Base-by-base conservation (phyloP, 129 eudicot species). In the Smallanthus sonchifolius region DNA sequence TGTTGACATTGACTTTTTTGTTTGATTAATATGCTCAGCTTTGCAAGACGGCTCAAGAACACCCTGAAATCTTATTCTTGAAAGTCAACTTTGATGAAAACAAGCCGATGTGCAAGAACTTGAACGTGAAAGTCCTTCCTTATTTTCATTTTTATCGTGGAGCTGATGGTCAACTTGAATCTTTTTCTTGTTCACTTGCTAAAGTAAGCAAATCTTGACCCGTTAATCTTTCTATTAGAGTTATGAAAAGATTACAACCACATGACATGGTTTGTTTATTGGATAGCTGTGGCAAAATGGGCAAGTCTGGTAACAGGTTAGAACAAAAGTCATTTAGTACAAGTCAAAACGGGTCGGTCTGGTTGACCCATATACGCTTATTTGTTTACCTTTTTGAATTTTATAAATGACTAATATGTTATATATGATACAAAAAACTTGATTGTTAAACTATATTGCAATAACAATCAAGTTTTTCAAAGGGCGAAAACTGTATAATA, bases 81-180 rank as follows among this genome's bases (percentile, higher is more conserved):
- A 94, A 94, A 84, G 99, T 94, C 64, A 91, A 94, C 85, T 93
- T 90, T 42, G 95, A 93, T 65, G 98, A 87, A 63, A 93, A 91
- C 73, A 94, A 91, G 74, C 91, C 97, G 4, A 94, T 94, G 99
- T 94, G 96, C 86, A 94, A 94, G 82, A 86, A 54, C 80, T 83
- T 91, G 93, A 91, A 94, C 10, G 99, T 94, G 11, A 94, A 89
- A 81, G 99, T 94, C 61, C 99, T 94, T 77, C 99, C 99, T 0
- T 88, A 74, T 81, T 94, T 94, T 81, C 97, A 94, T 76, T 94
- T 94, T 75, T 94, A 90, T 66, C 97, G 99, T 34, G 99, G 99
- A 49, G 96, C 96, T 7, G 99, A 94, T 78, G 65, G 65, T 60
- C 92, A 84, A 75, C 88, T 94, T 14, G 99, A 91, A 70, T 52